Evolutionary conservation across 495 filamentous ascomycete species (phyloP), one percentile per base, ranked within the genome.

Genomic region (Immersiella caudata): DNA sequence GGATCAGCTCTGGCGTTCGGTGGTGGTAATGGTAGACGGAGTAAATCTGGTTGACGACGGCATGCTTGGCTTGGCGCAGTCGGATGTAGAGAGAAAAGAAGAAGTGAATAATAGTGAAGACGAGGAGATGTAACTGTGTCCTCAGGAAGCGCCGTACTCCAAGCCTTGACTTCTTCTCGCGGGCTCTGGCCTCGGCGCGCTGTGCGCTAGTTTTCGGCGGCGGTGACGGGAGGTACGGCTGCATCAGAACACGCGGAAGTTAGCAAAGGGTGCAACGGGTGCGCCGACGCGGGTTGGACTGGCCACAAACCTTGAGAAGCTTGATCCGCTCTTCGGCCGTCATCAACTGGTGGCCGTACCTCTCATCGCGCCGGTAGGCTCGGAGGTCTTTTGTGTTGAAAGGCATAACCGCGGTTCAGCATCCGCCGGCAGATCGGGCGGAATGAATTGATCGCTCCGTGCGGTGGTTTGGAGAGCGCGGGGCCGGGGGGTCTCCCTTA

Each of bases 21-120:
- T 98, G 94, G 77, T 98, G 96, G 79, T 99, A 91, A 73, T 93
- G 91, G 25, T 93, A 83, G 67, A 98, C 82, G 12, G 93, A 89
- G 69, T 93, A 83, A 62, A 93, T 78, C 27, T 89, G 88, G 74
- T 93, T 88, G 56, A 87, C 79, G 40, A 95, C 82, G 25, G 87
- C 87, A 78, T 94, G 91, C 74, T 91, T 96, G 40, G 87, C 86
- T 72, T 90, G 88, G 40, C 94, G 86, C 55, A 93, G 77, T 35
- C 92, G 92, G 57, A 97, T 86, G 73, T 95, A 93, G 70, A 97
- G 81, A 1, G 90, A 91, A 80, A 97, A 97, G 74, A 97, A 73
- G 58, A 88, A 80, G 71, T 97, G 92, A 60, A 96, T 86, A 49
- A 92, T 63, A 55, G 85, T 83, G 78, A 90, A 96, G 62, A 92